phyloP scores from a whole-genome alignment of 2,329 filamentous ascomycete genomes.

The Penicillium crustosum region DNA sequence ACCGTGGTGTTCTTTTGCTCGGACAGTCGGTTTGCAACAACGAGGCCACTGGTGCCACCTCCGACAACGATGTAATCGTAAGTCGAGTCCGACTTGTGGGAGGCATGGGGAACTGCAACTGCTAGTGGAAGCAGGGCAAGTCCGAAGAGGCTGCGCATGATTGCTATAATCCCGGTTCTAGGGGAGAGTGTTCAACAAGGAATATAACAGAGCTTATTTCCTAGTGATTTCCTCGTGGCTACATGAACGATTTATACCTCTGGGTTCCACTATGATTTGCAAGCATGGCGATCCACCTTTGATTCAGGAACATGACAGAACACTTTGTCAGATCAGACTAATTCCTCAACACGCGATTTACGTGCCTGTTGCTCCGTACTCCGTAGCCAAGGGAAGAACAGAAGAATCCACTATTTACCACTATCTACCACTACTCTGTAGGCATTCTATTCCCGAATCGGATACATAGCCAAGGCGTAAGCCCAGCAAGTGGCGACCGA shows the following conservation, averaged over 20 bases:
- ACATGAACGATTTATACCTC: neutral
- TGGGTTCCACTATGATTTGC: neutral
- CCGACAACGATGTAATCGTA: constrained; percentile 38
- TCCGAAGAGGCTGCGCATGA: constrained; percentile 16
- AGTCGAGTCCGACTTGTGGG: constrained; percentile 3
- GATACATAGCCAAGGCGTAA: neutral
- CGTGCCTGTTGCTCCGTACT: neutral
- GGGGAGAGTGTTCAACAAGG: neutral
- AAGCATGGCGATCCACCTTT: neutral
- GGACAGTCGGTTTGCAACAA: constrained; percentile 37
- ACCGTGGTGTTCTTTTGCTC: constrained; percentile 29
- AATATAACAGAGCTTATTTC: neutral
- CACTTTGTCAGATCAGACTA: neutral
- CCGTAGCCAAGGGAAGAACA: neutral
- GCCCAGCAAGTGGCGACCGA: neutral
- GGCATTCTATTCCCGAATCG: neutral
- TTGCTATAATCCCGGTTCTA: neutral
- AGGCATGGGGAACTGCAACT: constrained; percentile 12
- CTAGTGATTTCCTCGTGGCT: neutral
- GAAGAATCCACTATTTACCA: neutral
- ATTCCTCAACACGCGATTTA: neutral
- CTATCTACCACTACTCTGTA: neutral
- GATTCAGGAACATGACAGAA: neutral
- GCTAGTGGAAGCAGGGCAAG: constrained; percentile 19
- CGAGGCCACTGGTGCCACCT: constrained; percentile 36